Conservation (phyloP, 2,329 filamentous ascomycete species). For the Hymenoscyphus fructigenus region DNA sequence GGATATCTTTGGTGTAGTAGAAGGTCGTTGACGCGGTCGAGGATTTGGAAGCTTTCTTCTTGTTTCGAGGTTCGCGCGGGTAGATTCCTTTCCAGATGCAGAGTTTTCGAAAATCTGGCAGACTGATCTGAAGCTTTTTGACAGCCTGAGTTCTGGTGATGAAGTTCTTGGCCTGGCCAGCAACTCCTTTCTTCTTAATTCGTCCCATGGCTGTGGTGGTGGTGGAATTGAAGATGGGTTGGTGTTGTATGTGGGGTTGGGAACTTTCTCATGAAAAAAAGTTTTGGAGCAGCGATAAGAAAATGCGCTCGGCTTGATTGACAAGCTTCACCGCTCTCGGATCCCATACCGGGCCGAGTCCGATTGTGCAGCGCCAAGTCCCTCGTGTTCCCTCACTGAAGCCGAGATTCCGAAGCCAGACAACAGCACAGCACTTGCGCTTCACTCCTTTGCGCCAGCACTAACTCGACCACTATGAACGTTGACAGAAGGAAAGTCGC, state of each 20-base stretch:
- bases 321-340: constrained; percentile 14
- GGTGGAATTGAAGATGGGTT: constrained; percentile 33
- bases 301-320: background rate
- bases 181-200: constrained; percentile 84
- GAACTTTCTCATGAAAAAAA: constrained; percentile 16
- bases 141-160: constrained; percentile 96
- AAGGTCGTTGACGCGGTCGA: constrained; percentile 91
- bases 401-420: background rate
- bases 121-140: constrained; percentile 94
- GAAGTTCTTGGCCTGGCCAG: constrained; percentile 96
- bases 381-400: background rate
- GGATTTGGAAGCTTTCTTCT: constrained; percentile 94
- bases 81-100: constrained; percentile 99
- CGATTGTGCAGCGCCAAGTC: background rate
- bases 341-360: too few species aligned
- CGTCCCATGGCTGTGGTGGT: constrained; percentile 57
- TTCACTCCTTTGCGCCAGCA: constrained; percentile 24
- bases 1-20: constrained; percentile 89
- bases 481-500: constrained; percentile 59
- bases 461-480: constrained; percentile 42
- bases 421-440: constrained; percentile 17
- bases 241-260: constrained; percentile 10
- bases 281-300: constrained; percentile 9
- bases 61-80: constrained; percentile 92
- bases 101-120: constrained; percentile 94